Evolutionary conservation across 1,139 yeast genomes (phyloP), one percentile per base, ranked within the genome.

Genomic region (Yamadazyma blattariae): DNA sequence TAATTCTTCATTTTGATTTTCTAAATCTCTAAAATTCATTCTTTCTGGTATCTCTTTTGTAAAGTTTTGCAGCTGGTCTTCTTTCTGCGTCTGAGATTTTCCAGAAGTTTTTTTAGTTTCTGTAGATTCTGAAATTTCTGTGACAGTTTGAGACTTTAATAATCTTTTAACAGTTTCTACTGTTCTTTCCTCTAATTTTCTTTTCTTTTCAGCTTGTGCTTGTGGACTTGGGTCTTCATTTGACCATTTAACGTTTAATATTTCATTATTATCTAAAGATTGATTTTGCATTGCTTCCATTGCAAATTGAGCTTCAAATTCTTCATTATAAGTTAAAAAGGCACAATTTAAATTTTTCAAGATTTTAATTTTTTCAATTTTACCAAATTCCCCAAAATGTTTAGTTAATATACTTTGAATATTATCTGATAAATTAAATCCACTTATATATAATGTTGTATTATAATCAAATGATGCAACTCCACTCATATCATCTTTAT

Each of bases 401-500:
- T 68, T 67, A 7, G 71, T 59, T 17, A 69, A 27, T 7, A 49
- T 35, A 9, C 51, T 51, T 32, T 69, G 73, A 5, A 57, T 49
- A 16, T 44, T 47, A 14, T 56, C 52, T 22, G 42, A 49, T 47
- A 60, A 51, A 32, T 59, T 64, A 17, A 88, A 63, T 2, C 88
- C 82, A 15, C 95, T 95, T 2, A 92, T 74, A 52, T 83, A 90
- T 8, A 92, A 56, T 0, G 97, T 88, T 37, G 82, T 62, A 54
- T 89, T 90, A 25, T 71, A 64, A 46, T 76, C 71, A 52, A 90
- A 81, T n/a, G 90, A 80, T 0, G 97, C 98, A 2, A 88, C 84
- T 16, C 97, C 98, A 29, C 85, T 82, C 96, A 89, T 88, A 57
- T 92, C 98, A 47, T 90, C 97, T 45, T 89, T 67, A 53, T 87